Evolutionary conservation across 495 filamentous ascomycete species (phyloP), one percentile per base, ranked within the genome.

Genomic region (Talaromyces trachyspermus): DNA sequence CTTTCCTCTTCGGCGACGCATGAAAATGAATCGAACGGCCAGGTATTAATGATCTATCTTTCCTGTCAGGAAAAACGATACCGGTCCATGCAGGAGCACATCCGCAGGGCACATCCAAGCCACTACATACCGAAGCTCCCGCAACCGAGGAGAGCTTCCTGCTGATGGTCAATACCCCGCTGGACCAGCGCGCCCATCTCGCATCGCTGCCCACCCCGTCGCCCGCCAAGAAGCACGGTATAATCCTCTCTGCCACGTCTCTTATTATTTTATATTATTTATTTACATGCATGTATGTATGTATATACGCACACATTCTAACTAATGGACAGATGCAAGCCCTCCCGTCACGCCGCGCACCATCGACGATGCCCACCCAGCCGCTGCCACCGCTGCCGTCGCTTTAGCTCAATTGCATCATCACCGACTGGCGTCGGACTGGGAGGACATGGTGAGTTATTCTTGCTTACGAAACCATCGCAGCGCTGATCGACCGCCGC

Each of bases 11-110:
- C n/a, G n/a, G n/a, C 35, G 35, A 38, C 17, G 18, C 35, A 10
- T 20, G 10, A 22, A 6, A 20, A 18, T 37, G 15, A 4, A 35
- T 35, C 18, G n/a, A 1, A 1, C 18, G 1, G 6, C 9, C 17
- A 5, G 17, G 9, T 11, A 18, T 38, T 18, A 11, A 38, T 38
- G 35, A 12, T 12, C 17, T 38, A 30, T 12, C 6, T 6, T 26
- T 48, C 39, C 36, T 37, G 54, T 61, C 67, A 95, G 89, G 89
- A 95, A 71, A 95, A 95, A 68, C 84, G 89, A 57, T 98, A 89
- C 75, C 90, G 92, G 61, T 96, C 91, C 43, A 98, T 98, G 86
- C 94, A 96, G 72, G 92, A 98, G 77, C 92, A 98, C 60, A 97
- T 98, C 55, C 88, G 92, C 55, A 82, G 92, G 64, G 92, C 92